phyloP scores from a whole-genome alignment of 805 yeast genomes.

The Sugiyamaella smithiae region DNA sequence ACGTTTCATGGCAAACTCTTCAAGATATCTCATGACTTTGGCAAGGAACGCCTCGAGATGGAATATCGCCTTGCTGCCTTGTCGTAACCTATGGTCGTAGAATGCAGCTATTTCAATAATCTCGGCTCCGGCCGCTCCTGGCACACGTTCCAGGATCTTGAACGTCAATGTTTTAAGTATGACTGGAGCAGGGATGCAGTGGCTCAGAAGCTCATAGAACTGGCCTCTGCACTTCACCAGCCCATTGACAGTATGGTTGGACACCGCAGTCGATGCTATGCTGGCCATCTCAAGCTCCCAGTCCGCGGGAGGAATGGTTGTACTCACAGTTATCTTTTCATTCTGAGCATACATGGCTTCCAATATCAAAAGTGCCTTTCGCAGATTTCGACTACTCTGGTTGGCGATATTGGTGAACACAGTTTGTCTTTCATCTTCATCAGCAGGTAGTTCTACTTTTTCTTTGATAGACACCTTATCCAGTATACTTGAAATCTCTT shows the following conservation, averaged over 20 bases:
- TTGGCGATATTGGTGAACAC: constrained; percentile 53
- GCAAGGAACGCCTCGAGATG: constrained; percentile 95
- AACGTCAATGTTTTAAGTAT: constrained; percentile 60
- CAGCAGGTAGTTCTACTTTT: constrained; percentile 38
- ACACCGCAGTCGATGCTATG: constrained; percentile 57
- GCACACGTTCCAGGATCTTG: constrained; percentile 33
- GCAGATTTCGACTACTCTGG: constrained; percentile 64
- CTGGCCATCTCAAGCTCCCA: constrained; percentile 81
- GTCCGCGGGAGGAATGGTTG: constrained; percentile 69
- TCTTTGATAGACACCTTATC: constrained; percentile 57
- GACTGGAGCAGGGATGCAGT: constrained; percentile 87
- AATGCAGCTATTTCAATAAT: constrained; percentile 58
- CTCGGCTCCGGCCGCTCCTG: constrained; percentile 26
- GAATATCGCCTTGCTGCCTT: constrained; percentile 86
- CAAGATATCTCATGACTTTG: constrained; percentile 74
- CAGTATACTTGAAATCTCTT: constrained; percentile 59
- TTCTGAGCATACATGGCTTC: constrained; percentile 61
- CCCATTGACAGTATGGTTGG: constrained; percentile 56
- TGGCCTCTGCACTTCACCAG: constrained; percentile 55
- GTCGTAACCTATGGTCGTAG: constrained; percentile 75
- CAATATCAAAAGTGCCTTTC: constrained; percentile 72
- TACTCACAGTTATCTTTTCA: constrained; percentile 31
- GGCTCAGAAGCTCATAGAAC: constrained; percentile 81
- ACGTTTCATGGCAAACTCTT: constrained; percentile 29
- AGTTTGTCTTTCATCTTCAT: constrained; percentile 39